phyloP scores from a whole-genome alignment of 2,329 filamentous ascomycete genomes.

The Pseudogymnoascus sp. region DNA sequence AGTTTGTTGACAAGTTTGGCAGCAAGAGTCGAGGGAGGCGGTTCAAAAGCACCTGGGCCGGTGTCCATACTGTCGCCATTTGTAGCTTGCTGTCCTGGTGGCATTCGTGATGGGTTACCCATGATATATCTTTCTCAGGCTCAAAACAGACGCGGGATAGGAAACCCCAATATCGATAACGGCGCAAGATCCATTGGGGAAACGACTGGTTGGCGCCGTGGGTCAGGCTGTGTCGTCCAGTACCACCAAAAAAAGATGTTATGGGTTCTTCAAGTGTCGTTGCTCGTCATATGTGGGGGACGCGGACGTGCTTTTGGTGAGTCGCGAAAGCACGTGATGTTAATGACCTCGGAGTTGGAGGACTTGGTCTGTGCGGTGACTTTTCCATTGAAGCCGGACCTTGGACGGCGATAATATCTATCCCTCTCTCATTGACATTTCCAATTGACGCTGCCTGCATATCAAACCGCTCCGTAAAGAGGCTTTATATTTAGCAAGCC shows the following conservation, averaged over 20 bases:
- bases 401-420: neutral
- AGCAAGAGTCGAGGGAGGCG: constrained; percentile 73
- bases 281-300: neutral
- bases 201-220: neutral
- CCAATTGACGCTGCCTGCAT: neutral
- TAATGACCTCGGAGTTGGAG: neutral
- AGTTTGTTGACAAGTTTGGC: constrained; percentile 81
- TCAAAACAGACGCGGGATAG: neutral
- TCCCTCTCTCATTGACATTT: neutral
- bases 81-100: neutral
- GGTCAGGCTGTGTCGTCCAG: neutral
- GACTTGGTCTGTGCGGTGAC: constrained; percentile 1
- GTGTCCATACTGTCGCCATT: constrained; percentile 4
- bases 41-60: constrained; percentile 14
- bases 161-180: neutral
- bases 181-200: neutral
- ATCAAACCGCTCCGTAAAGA: neutral
- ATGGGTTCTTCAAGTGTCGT: neutral
- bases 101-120: neutral
- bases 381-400: neutral
- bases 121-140: neutral
- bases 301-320: neutral
- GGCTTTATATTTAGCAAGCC: neutral
- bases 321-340: constrained; percentile 4
- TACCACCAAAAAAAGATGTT: neutral